Conservation (phyloP, 352 stramenopile genomes). For the Pythium folliculosum region DNA sequence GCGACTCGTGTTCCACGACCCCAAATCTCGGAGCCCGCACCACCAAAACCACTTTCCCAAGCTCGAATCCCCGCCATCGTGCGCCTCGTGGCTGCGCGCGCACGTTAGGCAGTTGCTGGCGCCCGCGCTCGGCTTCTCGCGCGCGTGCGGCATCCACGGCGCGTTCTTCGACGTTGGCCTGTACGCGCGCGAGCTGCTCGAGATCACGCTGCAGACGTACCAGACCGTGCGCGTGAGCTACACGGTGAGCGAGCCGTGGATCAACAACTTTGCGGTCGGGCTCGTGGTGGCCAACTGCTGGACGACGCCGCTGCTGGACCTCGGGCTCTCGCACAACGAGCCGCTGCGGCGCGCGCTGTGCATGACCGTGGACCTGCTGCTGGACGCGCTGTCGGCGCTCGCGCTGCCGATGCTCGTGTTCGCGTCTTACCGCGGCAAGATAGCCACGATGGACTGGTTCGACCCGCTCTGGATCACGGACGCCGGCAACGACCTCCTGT, state of each 20-base stretch:
- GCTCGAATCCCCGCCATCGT: no score
- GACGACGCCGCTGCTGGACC: slow-evolving; percentile 39
- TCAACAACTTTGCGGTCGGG: slow-evolving; percentile 24
- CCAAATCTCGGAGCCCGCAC: background rate
- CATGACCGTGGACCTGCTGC: slow-evolving; percentile 32
- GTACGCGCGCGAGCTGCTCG: slow-evolving; percentile 15
- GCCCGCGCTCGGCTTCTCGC: no score
- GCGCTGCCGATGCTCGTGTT: slow-evolving; percentile 16
- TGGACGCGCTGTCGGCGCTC: slow-evolving; percentile 31
- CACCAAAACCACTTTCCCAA: no score
- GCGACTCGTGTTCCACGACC: slow-evolving; percentile 2
- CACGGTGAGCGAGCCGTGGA: background rate
- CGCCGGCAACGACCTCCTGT: slow-evolving; percentile 21
- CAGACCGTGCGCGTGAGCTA: slow-evolving; percentile 30
- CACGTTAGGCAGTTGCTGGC: no score
- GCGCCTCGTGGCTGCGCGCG: no score
- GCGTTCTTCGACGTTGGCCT: slow-evolving; percentile 4
- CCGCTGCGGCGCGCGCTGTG: slow-evolving; percentile 34
- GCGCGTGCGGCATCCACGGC: no score
- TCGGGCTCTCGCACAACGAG: slow-evolving; percentile 10
- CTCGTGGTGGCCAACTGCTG: slow-evolving; percentile 45
- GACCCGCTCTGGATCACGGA: slow-evolving; percentile 15
- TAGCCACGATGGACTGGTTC: slow-evolving; percentile 10
- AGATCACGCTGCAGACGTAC: slow-evolving; percentile 30
- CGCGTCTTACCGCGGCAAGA: slow-evolving; percentile 10